Conservation (phyloP, 1,284 basidiomycete genomes). For the Anthracocystis panici-leucophaei region DNA sequence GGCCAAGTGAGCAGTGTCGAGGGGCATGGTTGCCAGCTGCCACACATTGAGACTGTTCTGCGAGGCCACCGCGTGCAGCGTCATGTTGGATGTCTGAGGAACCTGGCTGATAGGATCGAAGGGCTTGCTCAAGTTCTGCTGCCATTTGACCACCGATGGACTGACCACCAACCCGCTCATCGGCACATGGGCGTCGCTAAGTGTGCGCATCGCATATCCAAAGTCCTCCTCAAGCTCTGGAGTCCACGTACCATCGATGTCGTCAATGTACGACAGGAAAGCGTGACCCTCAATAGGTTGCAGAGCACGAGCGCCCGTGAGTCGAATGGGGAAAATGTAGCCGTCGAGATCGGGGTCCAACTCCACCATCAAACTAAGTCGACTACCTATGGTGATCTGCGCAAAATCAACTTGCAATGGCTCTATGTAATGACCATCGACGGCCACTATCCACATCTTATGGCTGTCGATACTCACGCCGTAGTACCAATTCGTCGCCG, state of each 20-base stretch:
- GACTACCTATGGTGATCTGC: slow-evolving; percentile 52
- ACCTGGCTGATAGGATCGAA: slow-evolving; percentile 37
- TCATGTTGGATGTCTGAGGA: slow-evolving; percentile 40
- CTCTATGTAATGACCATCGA: slow-evolving; percentile 49
- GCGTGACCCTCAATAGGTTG: slow-evolving; percentile 53
- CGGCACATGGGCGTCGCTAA: slow-evolving; percentile 28
- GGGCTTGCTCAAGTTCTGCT: slow-evolving; percentile 32
- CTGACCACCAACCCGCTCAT: slow-evolving; percentile 40
- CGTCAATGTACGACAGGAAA: slow-evolving; percentile 50
- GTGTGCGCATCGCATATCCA: slow-evolving; percentile 19
- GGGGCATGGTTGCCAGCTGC: slow-evolving; percentile 48
- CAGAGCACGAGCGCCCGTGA: slow-evolving; percentile 46
- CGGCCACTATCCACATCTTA: slow-evolving; percentile 50
- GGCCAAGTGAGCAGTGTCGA: slow-evolving; percentile 47
- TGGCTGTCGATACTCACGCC: slow-evolving; percentile 32
- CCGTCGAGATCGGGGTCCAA: slow-evolving; percentile 24
- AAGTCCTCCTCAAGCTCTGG: slow-evolving; percentile 43
- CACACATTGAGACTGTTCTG: slow-evolving; percentile 56
- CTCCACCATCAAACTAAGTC: slow-evolving; percentile 54
- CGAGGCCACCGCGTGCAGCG: slow-evolving; percentile 52
- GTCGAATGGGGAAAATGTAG: slow-evolving; percentile 44
- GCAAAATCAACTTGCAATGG: slow-evolving; percentile 43
- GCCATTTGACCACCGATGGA: slow-evolving; percentile 38
- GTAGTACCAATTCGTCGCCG: slow-evolving; percentile 45
- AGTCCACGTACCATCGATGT: slow-evolving; percentile 24